Evolutionary conservation across 306 rosid genomes (phyloP).

Genomic region (Mucuna pruriens): DNA sequence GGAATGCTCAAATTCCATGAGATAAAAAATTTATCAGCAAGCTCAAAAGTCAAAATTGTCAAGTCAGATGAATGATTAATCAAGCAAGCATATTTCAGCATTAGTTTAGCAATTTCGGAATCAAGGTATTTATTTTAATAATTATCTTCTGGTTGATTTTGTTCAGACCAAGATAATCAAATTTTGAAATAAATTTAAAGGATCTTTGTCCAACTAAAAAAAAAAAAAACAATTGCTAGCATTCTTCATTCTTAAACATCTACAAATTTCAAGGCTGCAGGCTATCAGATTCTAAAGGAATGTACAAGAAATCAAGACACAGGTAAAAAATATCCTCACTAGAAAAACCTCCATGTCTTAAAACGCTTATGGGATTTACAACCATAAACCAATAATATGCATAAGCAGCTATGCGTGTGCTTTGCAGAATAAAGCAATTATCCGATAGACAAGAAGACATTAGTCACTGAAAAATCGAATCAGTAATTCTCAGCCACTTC

Average conservation of each 20-base stretch:
- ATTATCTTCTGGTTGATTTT: neutral
- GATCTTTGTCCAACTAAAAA: neutral
- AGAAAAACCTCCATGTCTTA: neutral
- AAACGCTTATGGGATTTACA: neutral
- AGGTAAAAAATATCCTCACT: slow-evolving; percentile 15
- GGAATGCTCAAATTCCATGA: neutral
- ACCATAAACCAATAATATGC: neutral
- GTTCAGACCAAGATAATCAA: neutral
- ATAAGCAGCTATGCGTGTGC: neutral
- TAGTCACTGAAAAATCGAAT: slow-evolving; percentile 1
- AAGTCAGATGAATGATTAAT: neutral
- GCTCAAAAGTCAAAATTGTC: slow-evolving; percentile 9
- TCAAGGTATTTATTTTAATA: neutral
- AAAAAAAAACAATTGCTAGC: neutral
- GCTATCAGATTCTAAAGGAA: neutral
- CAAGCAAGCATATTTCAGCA: slow-evolving; percentile 4
- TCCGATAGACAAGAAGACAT: neutral
- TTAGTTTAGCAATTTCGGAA: slow-evolving; percentile 16
- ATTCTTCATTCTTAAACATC: neutral
- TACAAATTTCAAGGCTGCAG: neutral
- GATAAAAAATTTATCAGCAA: neutral
- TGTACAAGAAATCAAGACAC: neutral
- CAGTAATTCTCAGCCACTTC: neutral
- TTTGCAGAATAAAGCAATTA: neutral
- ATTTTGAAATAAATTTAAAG: neutral